Conservation (phyloP, 129 eudicot species). For the Saposhnikovia divaricata region DNA sequence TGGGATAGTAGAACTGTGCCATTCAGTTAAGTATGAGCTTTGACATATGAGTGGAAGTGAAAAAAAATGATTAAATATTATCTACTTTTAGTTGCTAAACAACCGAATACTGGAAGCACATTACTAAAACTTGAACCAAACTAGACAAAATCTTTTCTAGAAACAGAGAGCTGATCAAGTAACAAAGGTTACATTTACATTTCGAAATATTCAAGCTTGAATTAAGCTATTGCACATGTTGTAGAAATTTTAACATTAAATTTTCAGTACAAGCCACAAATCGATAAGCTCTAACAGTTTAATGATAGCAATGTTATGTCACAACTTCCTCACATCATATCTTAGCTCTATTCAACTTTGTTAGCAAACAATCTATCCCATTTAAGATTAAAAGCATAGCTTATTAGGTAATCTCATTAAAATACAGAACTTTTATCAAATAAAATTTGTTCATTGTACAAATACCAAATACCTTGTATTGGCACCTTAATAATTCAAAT, state of each 20-base stretch:
- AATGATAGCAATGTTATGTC: neutral
- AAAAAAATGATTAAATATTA: neutral
- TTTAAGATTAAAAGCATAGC: neutral
- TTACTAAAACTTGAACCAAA: neutral
- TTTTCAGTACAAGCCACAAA: neutral
- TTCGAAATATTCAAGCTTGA: neutral
- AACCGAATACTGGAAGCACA: neutral
- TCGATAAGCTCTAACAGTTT: neutral
- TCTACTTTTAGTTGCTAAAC: neutral
- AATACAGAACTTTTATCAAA: neutral
- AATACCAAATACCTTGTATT: neutral
- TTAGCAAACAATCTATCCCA: neutral
- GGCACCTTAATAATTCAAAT: neutral
- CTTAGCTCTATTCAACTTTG: neutral
- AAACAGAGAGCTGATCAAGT: neutral
- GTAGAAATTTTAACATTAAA: neutral
- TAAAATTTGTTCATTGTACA: neutral
- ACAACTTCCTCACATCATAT: neutral
- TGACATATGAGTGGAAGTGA: conserved; percentile 1
- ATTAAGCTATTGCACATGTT: neutral
- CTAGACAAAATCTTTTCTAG: neutral
- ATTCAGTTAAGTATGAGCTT: conserved; percentile 8
- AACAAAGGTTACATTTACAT: neutral
- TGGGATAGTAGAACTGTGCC: conserved; percentile 63
- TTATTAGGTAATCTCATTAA: neutral